A percentile compares a stretch with the other conserved stretches of the same genome.
Evolutionary conservation across 495 filamentous ascomycete species (phyloP).

Genomic region (Delitschia confertaspora): DNA sequence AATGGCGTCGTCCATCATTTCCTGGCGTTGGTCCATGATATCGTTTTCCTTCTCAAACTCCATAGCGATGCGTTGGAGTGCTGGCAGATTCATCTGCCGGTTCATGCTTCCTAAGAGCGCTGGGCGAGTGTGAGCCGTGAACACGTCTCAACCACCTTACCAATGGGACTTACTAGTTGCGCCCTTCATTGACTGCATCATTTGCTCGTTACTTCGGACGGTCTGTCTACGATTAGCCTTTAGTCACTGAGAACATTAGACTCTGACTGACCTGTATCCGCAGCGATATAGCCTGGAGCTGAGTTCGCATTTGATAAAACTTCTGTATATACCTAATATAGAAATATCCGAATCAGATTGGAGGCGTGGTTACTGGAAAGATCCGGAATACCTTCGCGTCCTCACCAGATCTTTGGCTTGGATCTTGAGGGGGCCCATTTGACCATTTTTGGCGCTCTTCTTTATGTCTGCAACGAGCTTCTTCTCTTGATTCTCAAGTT

Average conservation of each 20-base stretch:
- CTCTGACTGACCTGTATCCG: slow-evolving; percentile 68
- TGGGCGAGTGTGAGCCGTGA: slow-evolving; percentile 5
- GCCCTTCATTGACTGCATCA: slow-evolving; percentile 99
- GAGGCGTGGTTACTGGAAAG: neutral
- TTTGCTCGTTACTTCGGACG: slow-evolving; percentile 94
- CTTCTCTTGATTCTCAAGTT: slow-evolving; percentile 97
- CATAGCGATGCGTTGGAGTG: slow-evolving; percentile 93
- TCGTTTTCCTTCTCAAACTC: slow-evolving; percentile 98
- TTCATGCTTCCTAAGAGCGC: slow-evolving; percentile 91
- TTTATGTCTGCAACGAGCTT: slow-evolving; percentile 91
- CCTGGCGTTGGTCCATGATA: slow-evolving; percentile 96
- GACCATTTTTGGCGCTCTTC: slow-evolving; percentile 93
- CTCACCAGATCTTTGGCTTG: slow-evolving; percentile 94
- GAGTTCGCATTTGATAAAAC: slow-evolving; percentile 95
- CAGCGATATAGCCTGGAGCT: slow-evolving; percentile 89
- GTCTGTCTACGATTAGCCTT: slow-evolving; percentile 47
- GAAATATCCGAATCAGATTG: neutral
- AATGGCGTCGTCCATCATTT: slow-evolving; percentile 99
- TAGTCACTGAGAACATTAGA: neutral
- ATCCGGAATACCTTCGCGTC: slow-evolving; percentile 49
- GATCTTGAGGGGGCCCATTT: slow-evolving; percentile 92
- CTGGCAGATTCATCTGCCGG: slow-evolving; percentile 90
- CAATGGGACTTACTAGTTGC: slow-evolving; percentile 49
- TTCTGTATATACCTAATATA: slow-evolving; percentile 73
- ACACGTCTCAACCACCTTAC: neutral